Conservation (phyloP, 805 yeast species). For the Starmerella etchellsii region DNA sequence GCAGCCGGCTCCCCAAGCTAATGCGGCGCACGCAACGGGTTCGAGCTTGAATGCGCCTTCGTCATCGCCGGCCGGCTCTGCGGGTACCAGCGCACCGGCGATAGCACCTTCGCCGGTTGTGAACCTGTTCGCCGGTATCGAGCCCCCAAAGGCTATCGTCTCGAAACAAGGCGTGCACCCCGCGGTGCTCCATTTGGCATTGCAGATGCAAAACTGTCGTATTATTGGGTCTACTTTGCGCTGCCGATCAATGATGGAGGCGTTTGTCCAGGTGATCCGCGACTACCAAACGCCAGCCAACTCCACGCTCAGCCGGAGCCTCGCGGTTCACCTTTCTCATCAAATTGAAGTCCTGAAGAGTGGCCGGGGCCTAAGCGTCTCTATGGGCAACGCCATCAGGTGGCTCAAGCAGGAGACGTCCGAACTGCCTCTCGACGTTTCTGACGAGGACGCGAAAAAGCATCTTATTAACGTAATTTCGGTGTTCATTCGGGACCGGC, state of each 20-base stretch:
- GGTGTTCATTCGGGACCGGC: constrained; percentile 68
- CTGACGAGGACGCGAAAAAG: constrained; percentile 54
- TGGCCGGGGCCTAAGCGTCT: constrained; percentile 78
- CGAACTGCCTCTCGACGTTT: constrained; percentile 56
- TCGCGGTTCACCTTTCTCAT: constrained; percentile 74
- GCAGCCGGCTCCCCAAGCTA: neutral
- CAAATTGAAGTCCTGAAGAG: constrained; percentile 87
- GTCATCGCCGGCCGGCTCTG: too few species aligned
- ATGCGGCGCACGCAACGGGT: too few species aligned
- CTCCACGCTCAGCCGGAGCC: constrained; percentile 72
- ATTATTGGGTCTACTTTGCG: constrained; percentile 84
- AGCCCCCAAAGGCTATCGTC: constrained; percentile 26
- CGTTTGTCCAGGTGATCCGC: constrained; percentile 63
- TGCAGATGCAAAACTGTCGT: constrained; percentile 68
- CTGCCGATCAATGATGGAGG: constrained; percentile 70
- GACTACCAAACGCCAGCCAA: constrained; percentile 80
- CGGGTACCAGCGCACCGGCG: neutral
- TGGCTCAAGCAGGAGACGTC: constrained; percentile 95
- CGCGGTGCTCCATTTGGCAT: constrained; percentile 60
- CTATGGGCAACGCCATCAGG: constrained; percentile 96
- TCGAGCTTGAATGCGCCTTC: too few species aligned
- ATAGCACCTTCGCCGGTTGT: constrained; percentile 21
- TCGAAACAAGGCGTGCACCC: constrained; percentile 73
- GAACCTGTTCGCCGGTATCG: constrained; percentile 31
- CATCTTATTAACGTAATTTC: constrained; percentile 57